Percentiles rank a stretch among this genome's conserved stretches.
Conservation (phyloP, 495 filamentous ascomycete genomes). For the Hypoxylon fragiforme region DNA sequence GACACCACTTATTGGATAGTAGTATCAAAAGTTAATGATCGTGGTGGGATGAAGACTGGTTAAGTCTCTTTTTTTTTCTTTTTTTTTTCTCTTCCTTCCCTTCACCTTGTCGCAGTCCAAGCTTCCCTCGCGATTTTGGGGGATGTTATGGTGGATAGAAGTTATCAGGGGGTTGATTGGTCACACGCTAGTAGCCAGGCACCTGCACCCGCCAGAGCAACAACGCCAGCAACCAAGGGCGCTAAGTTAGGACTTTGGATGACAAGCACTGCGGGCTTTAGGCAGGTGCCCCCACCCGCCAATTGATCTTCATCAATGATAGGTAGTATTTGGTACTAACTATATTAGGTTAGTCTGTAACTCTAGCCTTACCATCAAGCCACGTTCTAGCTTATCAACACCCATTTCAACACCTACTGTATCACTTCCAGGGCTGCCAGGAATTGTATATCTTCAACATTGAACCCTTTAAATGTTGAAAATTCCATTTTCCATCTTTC, state of each 20-base stretch:
- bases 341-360: no score
- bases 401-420: no score
- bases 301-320: no score
- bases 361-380: no score
- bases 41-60: conserved; percentile 27
- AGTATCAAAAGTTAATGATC: conserved; percentile 13
- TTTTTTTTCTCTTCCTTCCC: conserved; percentile 15
- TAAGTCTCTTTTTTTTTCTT: not conserved
- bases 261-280: no score
- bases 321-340: no score
- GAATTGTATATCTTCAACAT: no score
- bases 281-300: no score
- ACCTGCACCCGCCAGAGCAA: conserved; percentile 38
- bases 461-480: no score
- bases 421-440: no score
- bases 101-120: conserved; percentile 30
- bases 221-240: conserved; percentile 16
- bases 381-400: no score
- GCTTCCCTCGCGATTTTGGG: conserved; percentile 37
- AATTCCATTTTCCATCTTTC: no score
- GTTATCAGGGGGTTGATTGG: conserved; percentile 33
- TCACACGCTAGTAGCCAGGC: conserved; percentile 6
- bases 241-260: conserved; percentile 26
- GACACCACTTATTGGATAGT: conserved; percentile 31
- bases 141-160: conserved; percentile 42